Evolutionary conservation across 75 land plant species (phyloP).

Genomic region (Isoetes taiwanensis): DNA sequence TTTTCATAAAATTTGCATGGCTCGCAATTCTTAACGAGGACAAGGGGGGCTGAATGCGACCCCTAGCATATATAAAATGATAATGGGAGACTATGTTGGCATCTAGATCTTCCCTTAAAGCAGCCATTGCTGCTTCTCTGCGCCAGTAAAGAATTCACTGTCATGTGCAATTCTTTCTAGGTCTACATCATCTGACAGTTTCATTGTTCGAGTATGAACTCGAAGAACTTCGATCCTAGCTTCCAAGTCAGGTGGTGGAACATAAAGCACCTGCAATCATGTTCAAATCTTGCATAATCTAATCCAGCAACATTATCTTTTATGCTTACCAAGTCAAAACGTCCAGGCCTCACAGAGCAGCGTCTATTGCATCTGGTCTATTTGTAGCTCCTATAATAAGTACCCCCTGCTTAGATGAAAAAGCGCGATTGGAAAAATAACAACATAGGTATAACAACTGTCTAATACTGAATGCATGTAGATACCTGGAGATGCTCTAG

Average conservation of each 20-base stretch:
- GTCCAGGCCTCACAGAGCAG: slow-evolving; percentile 90
- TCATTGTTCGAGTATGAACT: slow-evolving; percentile 63
- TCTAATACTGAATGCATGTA: too few species aligned
- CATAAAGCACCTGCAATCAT: slow-evolving; percentile 55
- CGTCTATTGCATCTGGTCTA: slow-evolving; percentile 72
- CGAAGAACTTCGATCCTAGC: slow-evolving; percentile 55
- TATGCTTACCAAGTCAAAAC: slow-evolving; percentile 65
- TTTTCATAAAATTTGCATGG: slow-evolving; percentile 27
- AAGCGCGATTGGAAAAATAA: too few species aligned
- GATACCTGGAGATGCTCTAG: slow-evolving; percentile 50
- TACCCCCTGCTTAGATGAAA: slow-evolving; percentile 71
- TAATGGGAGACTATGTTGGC: slow-evolving; percentile 31
- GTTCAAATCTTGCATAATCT: neutral
- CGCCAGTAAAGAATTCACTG: slow-evolving; percentile 70
- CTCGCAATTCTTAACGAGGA: slow-evolving; percentile 24
- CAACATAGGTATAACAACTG: too few species aligned
- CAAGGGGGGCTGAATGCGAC: slow-evolving; percentile 28
- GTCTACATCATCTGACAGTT: slow-evolving; percentile 45
- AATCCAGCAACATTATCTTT: neutral
- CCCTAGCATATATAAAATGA: slow-evolving; percentile 42
- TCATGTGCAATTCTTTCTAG: slow-evolving; percentile 39
- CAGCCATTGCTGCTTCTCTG: slow-evolving; percentile 84
- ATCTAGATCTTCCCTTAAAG: slow-evolving; percentile 53
- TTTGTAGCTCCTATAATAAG: slow-evolving; percentile 88
- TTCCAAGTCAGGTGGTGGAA: slow-evolving; percentile 75